A percentile compares a stretch with the other conserved stretches of the same genome.
Evolutionary conservation across 257 asterid species (phyloP).

Genomic region (Hygrophila difformis): DNA sequence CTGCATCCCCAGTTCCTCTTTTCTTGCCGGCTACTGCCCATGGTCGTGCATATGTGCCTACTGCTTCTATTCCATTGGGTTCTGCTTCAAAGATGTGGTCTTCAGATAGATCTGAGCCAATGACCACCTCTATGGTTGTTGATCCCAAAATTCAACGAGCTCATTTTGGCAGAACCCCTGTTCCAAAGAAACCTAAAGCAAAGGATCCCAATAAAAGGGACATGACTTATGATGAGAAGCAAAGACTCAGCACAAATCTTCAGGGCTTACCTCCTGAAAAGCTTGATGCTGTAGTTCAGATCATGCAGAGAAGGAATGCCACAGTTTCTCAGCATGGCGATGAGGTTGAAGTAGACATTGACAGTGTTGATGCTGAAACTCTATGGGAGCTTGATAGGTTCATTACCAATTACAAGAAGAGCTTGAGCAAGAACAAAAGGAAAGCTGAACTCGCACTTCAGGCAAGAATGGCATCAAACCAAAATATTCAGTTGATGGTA

Average conservation of each 20-base stretch:
- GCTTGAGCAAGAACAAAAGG: slow-evolving; percentile 86
- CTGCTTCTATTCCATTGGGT: slow-evolving; percentile 14
- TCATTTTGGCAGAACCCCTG: slow-evolving; percentile 60
- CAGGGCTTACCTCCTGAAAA: slow-evolving; percentile 82
- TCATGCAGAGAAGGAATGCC: slow-evolving; percentile 75
- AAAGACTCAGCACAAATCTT: slow-evolving; percentile 80
- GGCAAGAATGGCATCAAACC: slow-evolving; percentile 38
- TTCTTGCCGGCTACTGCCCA: neutral
- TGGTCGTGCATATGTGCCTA: slow-evolving; percentile 2
- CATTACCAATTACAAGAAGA: slow-evolving; percentile 83
- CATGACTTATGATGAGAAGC: slow-evolving; percentile 95
- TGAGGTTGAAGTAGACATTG: slow-evolving; percentile 96
- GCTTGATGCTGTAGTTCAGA: slow-evolving; percentile 88
- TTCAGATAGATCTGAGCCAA: slow-evolving; percentile 41
- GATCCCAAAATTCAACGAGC: slow-evolving; percentile 38
- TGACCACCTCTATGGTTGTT: slow-evolving; percentile 27
- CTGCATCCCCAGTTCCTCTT: slow-evolving; percentile 11
- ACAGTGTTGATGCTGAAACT: slow-evolving; percentile 83
- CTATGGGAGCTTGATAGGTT: slow-evolving; percentile 99
- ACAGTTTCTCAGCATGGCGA: slow-evolving; percentile 70
- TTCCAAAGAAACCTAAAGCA: slow-evolving; percentile 88
- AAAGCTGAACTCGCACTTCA: slow-evolving; percentile 80
- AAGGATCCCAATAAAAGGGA: slow-evolving; percentile 86
- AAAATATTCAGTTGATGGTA: slow-evolving; percentile 34
- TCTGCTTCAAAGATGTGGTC: slow-evolving; percentile 27